A percentile compares a stretch with the other conserved stretches of the same genome.
Conservation (phyloP, 352 stramenopile genomes). For the Saprolegnia parasitica region DNA sequence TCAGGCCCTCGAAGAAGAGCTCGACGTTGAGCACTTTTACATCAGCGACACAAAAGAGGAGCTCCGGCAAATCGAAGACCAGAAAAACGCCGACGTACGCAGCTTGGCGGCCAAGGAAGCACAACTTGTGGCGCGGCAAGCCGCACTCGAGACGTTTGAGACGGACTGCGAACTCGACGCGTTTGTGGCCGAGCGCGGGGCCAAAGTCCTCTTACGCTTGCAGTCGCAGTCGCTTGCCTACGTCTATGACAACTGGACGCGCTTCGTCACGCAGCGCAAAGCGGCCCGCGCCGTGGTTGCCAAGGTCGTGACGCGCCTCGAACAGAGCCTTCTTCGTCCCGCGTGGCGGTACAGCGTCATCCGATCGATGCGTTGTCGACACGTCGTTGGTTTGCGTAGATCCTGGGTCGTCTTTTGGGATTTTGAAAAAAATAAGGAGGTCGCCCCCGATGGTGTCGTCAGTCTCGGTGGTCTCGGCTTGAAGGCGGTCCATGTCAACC, state of each 20-base stretch:
- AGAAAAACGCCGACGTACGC: constrained; percentile 54
- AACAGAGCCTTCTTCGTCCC: not conserved
- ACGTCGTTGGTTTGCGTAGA: not conserved
- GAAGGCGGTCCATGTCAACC: constrained; percentile 5
- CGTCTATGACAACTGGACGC: constrained; percentile 1
- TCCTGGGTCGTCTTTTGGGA: not conserved
- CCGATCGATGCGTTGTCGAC: not conserved
- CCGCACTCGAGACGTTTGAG: constrained; percentile 50
- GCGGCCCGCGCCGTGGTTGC: not conserved
- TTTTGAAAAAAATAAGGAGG: not conserved
- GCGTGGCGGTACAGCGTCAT: not conserved
- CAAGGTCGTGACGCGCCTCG: not conserved
- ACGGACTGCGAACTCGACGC: constrained; percentile 29
- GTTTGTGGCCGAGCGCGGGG: constrained; percentile 2
- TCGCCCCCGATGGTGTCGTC: not conserved
- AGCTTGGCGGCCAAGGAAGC: constrained; percentile 34
- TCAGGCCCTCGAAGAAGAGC: constrained; percentile 66
- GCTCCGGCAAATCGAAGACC: constrained; percentile 65
- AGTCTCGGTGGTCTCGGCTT: constrained; percentile 7
- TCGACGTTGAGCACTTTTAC: constrained; percentile 82
- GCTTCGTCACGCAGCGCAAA: not conserved
- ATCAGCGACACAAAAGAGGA: constrained; percentile 74
- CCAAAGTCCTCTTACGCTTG: constrained; percentile 6
- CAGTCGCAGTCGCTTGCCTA: constrained; percentile 2
- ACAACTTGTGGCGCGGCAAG: constrained; percentile 41